These are phyloP conservation scores for Arthrinium phaeospermum DNA, from an alignment of 2,329 filamentous ascomycete genomes.

Conservation along the genomic window DNA sequence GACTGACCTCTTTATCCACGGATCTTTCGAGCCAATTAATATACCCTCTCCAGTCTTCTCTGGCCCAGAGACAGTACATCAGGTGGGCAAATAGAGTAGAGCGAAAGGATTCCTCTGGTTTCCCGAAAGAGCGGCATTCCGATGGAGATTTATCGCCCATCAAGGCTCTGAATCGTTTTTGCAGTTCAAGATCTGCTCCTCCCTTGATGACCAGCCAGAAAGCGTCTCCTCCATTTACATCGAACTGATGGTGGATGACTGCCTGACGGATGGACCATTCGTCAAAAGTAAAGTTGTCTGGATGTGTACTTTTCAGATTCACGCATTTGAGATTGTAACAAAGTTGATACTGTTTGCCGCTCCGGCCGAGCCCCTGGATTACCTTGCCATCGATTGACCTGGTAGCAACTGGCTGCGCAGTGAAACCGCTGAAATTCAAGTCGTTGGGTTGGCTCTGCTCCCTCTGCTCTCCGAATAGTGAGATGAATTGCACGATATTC, in stretches of 20 bases:
- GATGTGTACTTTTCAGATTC: background rate
- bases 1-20: slow-evolving; percentile 38
- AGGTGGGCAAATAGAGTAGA: slow-evolving; percentile 44
- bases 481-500: slow-evolving; percentile 45
- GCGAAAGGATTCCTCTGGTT: slow-evolving; percentile 39
- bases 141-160: slow-evolving; percentile 36
- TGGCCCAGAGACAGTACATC: slow-evolving; percentile 46
- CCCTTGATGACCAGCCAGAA: slow-evolving; percentile 50
- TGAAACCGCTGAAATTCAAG: slow-evolving; percentile 44
- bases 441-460: slow-evolving; percentile 37
- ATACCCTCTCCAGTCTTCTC: slow-evolving; percentile 49
- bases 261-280: slow-evolving; percentile 45
- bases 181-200: slow-evolving; percentile 29
- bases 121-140: slow-evolving; percentile 41
- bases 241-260: slow-evolving; percentile 47
- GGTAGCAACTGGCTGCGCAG: slow-evolving; percentile 36
- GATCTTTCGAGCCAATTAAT: slow-evolving; percentile 44
- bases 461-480: slow-evolving; percentile 41
- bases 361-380: slow-evolving; percentile 36
- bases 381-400: slow-evolving; percentile 23
- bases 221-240: slow-evolving; percentile 40
- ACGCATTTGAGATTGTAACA: slow-evolving; percentile 43
- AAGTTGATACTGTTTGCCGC: slow-evolving; percentile 42
- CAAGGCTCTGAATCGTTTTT: slow-evolving; percentile 38
- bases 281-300: slow-evolving; percentile 22